A percentile compares a stretch with the other conserved stretches of the same genome.
phyloP scores from a whole-genome alignment of 1,284 basidiomycete species.

The Cutaneotrichosporon cutaneum region DNA sequence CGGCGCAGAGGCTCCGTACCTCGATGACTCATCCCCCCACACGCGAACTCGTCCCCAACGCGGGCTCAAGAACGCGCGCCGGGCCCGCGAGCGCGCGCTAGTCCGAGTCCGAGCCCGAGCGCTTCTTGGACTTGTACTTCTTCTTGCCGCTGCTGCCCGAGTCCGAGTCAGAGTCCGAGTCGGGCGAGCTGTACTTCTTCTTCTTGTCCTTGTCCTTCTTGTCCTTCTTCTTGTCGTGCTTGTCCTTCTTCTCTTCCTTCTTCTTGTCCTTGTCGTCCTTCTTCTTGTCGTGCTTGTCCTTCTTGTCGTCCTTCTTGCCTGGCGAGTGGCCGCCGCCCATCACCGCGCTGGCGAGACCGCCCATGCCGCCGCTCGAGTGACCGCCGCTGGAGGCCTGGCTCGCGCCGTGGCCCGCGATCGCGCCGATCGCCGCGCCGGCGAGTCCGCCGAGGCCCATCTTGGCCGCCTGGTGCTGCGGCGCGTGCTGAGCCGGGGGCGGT shows the following conservation, averaged over 20 bases:
- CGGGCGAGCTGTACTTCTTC: neutral
- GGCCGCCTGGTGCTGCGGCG: neutral
- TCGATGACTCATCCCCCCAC: neutral
- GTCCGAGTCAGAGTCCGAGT: neutral
- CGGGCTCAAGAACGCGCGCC: too few species aligned
- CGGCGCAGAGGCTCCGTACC: too few species aligned
- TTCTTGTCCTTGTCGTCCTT: neutral
- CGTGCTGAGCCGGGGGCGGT: neutral
- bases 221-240: neutral
- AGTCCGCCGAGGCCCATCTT: neutral
- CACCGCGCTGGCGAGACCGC: neutral
- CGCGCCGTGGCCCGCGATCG: neutral
- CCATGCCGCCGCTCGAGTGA: neutral
- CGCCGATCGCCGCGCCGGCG: neutral
- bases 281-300: too few species aligned
- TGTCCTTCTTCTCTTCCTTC: neutral
- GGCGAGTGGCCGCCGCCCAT: neutral
- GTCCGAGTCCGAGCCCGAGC: slow-evolving; percentile 3
- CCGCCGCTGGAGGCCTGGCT: neutral
- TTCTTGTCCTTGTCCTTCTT: slow-evolving; percentile 8
- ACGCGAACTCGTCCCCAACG: too few species aligned
- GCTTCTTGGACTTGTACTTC: slow-evolving; percentile 1
- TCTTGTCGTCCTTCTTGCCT: neutral
- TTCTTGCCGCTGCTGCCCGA: slow-evolving; percentile 1
- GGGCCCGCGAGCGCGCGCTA: neutral